Base-by-base conservation (phyloP, 192 early-diverging fungal species). In the Powellomyces hirtus region DNA sequence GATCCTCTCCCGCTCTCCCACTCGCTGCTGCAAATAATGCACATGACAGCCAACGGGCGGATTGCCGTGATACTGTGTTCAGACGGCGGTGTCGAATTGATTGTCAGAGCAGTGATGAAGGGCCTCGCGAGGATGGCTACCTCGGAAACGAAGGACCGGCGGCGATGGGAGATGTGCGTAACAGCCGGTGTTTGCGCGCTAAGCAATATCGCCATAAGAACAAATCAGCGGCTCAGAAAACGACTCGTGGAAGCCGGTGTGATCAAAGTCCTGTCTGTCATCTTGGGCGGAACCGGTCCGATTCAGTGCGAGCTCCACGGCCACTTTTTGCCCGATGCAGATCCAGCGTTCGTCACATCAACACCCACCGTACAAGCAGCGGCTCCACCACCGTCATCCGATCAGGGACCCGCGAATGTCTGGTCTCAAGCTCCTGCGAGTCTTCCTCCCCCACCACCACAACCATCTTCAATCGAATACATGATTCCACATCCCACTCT, bases 41-140 rank as follows among this genome's bases (percentile, higher is more conserved):
- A 95, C 72, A 82, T 96, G 71, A 94, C 93, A 0, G 84, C 86
- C 40, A 88, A 90, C 30, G 89, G 89, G 13, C 86, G 90, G 22
- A 91, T 96, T 29, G 88, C 92, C 42, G 84, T 87, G 37, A 87
- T 91, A 40, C 82, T 98, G 31, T 85, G 89, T 22, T 81, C 87
- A 27, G 92, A 98, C 81, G 95, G 95, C 24, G 93, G 93, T 8
- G 76, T 98, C 18, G 91, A 94, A 70, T 82, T 93, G 38, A 81
- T 98, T 1, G 90, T 96, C 58, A 84, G 88, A 33, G 44, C 44
- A 10, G 91, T 94, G 49, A 81, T 94, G 3, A 37, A 38, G 29
- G 18, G 64, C 31, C 49, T 71, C 27, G 22, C 16, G 0, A 14
- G 20, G n/a, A 40, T 38, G 31, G 1, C 5, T 18, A 16, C 31